Evolutionary conservation across 768 basidiomycete species (phyloP).

Genomic region (Leucosporidium scottii): DNA sequence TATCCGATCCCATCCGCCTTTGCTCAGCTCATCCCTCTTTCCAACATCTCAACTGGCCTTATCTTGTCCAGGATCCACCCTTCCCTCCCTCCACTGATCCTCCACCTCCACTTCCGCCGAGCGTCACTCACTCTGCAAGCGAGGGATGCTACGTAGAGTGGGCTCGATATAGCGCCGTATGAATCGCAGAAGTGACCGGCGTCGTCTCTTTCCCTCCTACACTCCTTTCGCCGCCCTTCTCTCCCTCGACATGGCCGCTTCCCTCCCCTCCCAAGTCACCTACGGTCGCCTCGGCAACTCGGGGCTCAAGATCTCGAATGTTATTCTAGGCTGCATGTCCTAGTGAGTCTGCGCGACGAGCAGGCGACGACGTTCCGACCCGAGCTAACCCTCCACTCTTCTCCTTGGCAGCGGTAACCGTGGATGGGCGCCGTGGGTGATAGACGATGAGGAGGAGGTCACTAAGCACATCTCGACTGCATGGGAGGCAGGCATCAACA

Average conservation of each 20-base stretch:
- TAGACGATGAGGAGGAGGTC: constrained; percentile 45
- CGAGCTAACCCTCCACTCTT: too few relatives aligned
- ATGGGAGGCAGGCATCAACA: constrained; percentile 56
- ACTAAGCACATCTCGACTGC: constrained; percentile 53
- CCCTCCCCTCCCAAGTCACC: neutral
- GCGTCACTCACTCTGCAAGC: neutral
- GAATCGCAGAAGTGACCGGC: too few relatives aligned
- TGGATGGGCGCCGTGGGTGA: constrained; percentile 12
- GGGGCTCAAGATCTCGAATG: constrained; percentile 57
- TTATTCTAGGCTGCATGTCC: constrained; percentile 52
- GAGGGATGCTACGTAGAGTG: neutral
- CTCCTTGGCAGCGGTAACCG: neutral
- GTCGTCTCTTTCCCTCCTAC: too few relatives aligned
- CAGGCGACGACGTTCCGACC: too few relatives aligned
- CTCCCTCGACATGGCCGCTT: constrained; percentile 4
- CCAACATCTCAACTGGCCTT: too few relatives aligned
- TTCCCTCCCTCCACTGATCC: neutral
- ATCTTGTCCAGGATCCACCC: neutral
- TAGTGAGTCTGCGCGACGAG: neutral
- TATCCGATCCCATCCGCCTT: too few relatives aligned
- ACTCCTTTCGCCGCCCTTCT: neutral
- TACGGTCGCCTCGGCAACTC: constrained; percentile 49
- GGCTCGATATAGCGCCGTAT: too few relatives aligned
- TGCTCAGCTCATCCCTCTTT: too few relatives aligned
- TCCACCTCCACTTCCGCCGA: neutral